Evolutionary conservation across 441 rosid species (phyloP), one percentile per base, ranked within the genome.

Genomic region (Croton setiger): DNA sequence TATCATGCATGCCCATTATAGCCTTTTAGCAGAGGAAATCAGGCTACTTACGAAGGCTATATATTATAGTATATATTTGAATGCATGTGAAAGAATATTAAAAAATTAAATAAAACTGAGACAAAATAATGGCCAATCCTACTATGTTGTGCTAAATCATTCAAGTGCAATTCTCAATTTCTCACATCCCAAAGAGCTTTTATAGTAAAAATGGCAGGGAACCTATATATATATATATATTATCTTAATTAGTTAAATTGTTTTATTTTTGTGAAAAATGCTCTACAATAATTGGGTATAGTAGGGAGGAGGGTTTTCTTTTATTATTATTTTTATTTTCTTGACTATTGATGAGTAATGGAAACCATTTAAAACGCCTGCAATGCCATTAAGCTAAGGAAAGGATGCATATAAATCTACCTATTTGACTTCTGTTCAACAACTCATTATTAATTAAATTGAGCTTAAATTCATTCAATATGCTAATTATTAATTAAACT

Each of bases 181-280:
- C 72, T 13, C 80, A 56, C 71, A 76, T 76, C 78, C 80, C 80
- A 56, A 74, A 59, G 64, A 62, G 68, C 74, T 61, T 48, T 73
- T 54, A 10, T 41, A 14, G 63, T 15, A 66, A 63, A 79, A 63
- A 79, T 31, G 17, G 59, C 4, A 52, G 64, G 3, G 35, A 65
- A 56, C 72, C 77, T 69, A 69, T 0, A 37, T n/a, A n/a, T n/a
- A n/a, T n/a, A 37, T 5, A 37, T 37, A 37, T 36, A 36, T 2
- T 36, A 36, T 36, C 6, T 5, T 2, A 36, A 2, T 36, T 37
- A 4, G 41, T 37, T 37, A 4, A 4, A 37, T 37, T 37, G 41
- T 37, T 37, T 60, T 49, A 15, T 45, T 64, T 5, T 56, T 58
- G n/a, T n/a, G n/a, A n/a, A 68, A 69, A 79, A 51, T 54, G 35